Percentiles rank a stretch among this genome's conserved stretches.
Conservation (phyloP, 306 rosid species). For the Oemleria cerasiformis region DNA sequence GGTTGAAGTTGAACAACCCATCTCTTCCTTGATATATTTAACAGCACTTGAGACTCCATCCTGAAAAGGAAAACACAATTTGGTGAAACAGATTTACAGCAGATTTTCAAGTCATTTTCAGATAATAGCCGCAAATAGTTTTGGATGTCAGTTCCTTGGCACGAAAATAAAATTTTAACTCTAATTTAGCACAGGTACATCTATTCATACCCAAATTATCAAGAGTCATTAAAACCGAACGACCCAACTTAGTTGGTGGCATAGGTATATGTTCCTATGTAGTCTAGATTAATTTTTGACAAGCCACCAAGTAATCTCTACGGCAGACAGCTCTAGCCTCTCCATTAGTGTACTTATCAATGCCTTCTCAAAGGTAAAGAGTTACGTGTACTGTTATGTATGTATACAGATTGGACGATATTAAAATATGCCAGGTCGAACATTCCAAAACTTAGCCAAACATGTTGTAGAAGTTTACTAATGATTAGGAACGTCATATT, state of each 20-base stretch:
- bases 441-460: background rate
- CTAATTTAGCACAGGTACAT: background rate
- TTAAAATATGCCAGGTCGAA: background rate
- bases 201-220: background rate
- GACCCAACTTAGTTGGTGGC: background rate
- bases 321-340: background rate
- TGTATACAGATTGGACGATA: background rate
- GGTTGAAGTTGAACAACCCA: slow-evolving; percentile 19
- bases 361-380: background rate
- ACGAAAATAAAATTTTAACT: background rate
- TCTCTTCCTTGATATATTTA: slow-evolving; percentile 52
- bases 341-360: background rate
- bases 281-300: background rate
- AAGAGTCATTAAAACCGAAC: background rate
- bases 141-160: background rate
- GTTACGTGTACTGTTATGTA: background rate
- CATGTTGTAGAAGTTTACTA: background rate
- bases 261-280: background rate
- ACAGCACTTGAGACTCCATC: slow-evolving; percentile 71
- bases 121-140: background rate
- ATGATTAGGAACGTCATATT: background rate
- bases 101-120: background rate
- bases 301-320: slow-evolving; percentile 4
- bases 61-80: slow-evolving; percentile 39
- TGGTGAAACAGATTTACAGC: slow-evolving; percentile 5